phyloP scores from a whole-genome alignment of 78 protist species.

The Bodo saltans region DNA sequence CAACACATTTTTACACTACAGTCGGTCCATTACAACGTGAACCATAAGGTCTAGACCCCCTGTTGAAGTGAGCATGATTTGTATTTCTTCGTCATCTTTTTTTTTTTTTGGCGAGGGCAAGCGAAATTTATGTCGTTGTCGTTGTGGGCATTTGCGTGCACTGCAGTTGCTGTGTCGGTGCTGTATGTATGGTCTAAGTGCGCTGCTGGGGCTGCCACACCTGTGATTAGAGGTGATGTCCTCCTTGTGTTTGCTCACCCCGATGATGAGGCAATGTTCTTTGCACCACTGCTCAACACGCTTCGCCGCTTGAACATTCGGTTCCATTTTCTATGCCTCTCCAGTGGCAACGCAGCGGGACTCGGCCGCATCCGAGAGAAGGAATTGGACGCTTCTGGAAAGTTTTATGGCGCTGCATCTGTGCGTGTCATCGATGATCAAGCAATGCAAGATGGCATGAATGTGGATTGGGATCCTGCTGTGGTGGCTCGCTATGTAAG shows the following conservation, averaged over 20 bases:
- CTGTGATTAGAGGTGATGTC: not conserved
- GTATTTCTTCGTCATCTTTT: too few species aligned
- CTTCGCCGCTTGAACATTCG: not conserved
- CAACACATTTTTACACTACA: too few species aligned
- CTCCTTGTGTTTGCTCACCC: slow-evolving; percentile 78
- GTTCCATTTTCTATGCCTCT: slow-evolving; percentile 48
- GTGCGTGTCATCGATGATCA: slow-evolving; percentile 40
- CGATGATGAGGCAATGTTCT: slow-evolving; percentile 89
- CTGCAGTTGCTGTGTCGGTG: too few species aligned
- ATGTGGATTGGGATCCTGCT: slow-evolving; percentile 21
- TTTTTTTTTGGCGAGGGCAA: too few species aligned
- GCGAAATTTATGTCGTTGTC: too few species aligned
- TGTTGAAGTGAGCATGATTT: too few species aligned
- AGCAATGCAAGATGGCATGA: slow-evolving; percentile 29
- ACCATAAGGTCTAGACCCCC: too few species aligned
- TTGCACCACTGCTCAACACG: slow-evolving; percentile 48
- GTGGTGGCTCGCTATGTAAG: not conserved
- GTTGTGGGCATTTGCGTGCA: too few species aligned
- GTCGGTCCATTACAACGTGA: too few species aligned
- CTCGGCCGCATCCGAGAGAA: slow-evolving; percentile 46
- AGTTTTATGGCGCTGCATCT: slow-evolving; percentile 2
- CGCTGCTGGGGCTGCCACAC: too few species aligned
- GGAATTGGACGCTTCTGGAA: slow-evolving; percentile 49
- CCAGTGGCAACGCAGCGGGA: slow-evolving; percentile 60
- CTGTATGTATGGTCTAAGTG: too few species aligned